These are phyloP conservation scores for Saccharomycopsis selenospora DNA, from an alignment of 805 yeast species.

Conservation along the genomic window DNA sequence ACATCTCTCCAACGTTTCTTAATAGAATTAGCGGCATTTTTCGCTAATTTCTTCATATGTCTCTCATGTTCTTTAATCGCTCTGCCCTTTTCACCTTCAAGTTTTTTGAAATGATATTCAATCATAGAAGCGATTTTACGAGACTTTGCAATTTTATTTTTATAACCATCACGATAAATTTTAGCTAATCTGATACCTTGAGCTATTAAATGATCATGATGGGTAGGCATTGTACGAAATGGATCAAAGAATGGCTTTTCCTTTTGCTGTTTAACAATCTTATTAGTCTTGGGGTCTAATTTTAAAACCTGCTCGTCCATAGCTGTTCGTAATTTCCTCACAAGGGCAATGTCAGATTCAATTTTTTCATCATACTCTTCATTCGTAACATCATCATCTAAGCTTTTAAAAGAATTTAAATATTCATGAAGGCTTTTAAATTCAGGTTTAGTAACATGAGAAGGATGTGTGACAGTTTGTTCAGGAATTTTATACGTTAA, in stretches of 20 bases:
- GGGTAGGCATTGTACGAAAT: slow-evolving; percentile 41
- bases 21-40: slow-evolving; percentile 75
- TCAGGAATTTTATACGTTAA: slow-evolving; percentile 16
- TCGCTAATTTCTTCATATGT: slow-evolving; percentile 62
- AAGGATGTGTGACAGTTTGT: slow-evolving; percentile 35
- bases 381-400: slow-evolving; percentile 44
- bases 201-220: slow-evolving; percentile 63
- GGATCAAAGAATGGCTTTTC: slow-evolving; percentile 42
- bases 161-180: slow-evolving; percentile 58
- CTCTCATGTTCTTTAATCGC: slow-evolving; percentile 68
- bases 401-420: slow-evolving; percentile 47
- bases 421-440: slow-evolving; percentile 35
- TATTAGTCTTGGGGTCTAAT: slow-evolving; percentile 35
- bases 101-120: slow-evolving; percentile 78
- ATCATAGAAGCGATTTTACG: slow-evolving; percentile 73
- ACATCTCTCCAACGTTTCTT: slow-evolving; percentile 89
- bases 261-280: slow-evolving; percentile 36
- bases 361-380: slow-evolving; percentile 59
- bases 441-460: slow-evolving; percentile 43
- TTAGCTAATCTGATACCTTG: slow-evolving; percentile 72
- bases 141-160: slow-evolving; percentile 57
- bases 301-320: slow-evolving; percentile 37
- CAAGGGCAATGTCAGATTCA: slow-evolving; percentile 40
- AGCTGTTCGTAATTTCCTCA: slow-evolving; percentile 41
- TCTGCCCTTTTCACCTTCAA: slow-evolving; percentile 84